These are phyloP conservation scores for Scenedesmus sp. DNA, from an alignment of 163 green algal genomes.

Conservation along the genomic window DNA sequence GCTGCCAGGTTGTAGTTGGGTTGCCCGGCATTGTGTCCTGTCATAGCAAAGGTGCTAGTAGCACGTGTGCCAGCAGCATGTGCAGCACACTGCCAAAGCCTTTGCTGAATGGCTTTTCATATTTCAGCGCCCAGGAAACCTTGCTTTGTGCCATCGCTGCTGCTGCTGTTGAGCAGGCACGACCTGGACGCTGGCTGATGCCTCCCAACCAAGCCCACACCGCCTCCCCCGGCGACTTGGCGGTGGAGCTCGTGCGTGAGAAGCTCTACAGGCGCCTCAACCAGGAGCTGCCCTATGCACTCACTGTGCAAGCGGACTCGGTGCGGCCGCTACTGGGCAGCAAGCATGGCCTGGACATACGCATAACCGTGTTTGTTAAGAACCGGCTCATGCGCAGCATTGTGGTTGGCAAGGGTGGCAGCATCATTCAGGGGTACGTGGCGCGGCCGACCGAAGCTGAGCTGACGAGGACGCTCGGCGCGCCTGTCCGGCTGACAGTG, in stretches of 20 bases:
- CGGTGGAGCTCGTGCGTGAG: constrained; percentile 57
- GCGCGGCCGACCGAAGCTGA: constrained; percentile 29
- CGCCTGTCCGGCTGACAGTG: constrained; percentile 38
- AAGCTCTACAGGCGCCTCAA: constrained; percentile 59
- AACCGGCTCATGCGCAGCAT: constrained; percentile 31
- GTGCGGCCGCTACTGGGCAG: neutral
- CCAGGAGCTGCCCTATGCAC: constrained; percentile 54
- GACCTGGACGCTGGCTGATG: constrained; percentile 42
- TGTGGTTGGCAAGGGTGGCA: constrained; percentile 49
- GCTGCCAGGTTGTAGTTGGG: neutral
- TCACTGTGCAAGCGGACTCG: constrained; percentile 2
- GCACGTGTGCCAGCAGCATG: neutral
- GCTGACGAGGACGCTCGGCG: constrained; percentile 30
- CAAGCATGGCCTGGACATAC: neutral
- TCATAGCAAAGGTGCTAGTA: too few species aligned
- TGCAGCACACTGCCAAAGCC: neutral
- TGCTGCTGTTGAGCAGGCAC: constrained; percentile 10
- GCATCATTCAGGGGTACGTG: constrained; percentile 55
- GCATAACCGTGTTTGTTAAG: constrained; percentile 24
- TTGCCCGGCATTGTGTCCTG: neutral
- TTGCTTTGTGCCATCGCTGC: neutral
- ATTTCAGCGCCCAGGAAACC: neutral
- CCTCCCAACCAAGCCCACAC: constrained; percentile 16
- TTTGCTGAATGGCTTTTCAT: too few species aligned
- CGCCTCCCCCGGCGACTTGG: constrained; percentile 38